These are phyloP conservation scores for Rhytidhysteron rufulum DNA, from an alignment of 2,329 filamentous ascomycete genomes.

Conservation along the genomic window DNA sequence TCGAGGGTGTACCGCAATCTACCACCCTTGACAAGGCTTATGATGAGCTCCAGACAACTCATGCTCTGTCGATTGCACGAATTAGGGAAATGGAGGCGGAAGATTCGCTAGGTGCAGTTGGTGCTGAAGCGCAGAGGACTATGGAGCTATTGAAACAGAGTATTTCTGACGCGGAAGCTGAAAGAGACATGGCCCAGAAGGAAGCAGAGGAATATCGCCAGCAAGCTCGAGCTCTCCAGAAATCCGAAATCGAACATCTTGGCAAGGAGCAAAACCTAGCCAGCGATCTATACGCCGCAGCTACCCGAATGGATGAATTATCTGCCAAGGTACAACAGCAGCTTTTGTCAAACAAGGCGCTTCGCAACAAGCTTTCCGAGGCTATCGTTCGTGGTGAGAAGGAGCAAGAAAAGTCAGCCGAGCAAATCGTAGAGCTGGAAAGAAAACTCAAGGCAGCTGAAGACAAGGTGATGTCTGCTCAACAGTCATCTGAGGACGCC, in stretches of 20 bases:
- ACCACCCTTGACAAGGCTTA: conserved; percentile 72
- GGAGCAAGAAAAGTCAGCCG: conserved; percentile 75
- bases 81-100: conserved; percentile 61
- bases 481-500: conserved; percentile 81
- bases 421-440: conserved; percentile 81
- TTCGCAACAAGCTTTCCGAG: conserved; percentile 72
- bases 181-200: conserved; percentile 67
- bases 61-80: conserved; percentile 62
- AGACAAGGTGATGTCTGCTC: conserved; percentile 76
- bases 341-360: conserved; percentile 68
- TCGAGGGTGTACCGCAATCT: conserved; percentile 54
- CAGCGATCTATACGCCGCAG: conserved; percentile 67
- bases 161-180: conserved; percentile 64
- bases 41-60: conserved; percentile 68
- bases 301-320: conserved; percentile 73
- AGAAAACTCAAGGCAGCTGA: conserved; percentile 75
- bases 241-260: conserved; percentile 53
- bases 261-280: conserved; percentile 62
- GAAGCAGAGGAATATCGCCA: conserved; percentile 61
- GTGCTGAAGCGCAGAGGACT: conserved; percentile 55
- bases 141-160: conserved; percentile 64
- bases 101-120: conserved; percentile 32
- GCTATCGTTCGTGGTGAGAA: conserved; percentile 80
- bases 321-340: conserved; percentile 76
- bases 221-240: conserved; percentile 57